Conservation (phyloP, 495 filamentous ascomycete species). For the Neurospora sp. region DNA sequence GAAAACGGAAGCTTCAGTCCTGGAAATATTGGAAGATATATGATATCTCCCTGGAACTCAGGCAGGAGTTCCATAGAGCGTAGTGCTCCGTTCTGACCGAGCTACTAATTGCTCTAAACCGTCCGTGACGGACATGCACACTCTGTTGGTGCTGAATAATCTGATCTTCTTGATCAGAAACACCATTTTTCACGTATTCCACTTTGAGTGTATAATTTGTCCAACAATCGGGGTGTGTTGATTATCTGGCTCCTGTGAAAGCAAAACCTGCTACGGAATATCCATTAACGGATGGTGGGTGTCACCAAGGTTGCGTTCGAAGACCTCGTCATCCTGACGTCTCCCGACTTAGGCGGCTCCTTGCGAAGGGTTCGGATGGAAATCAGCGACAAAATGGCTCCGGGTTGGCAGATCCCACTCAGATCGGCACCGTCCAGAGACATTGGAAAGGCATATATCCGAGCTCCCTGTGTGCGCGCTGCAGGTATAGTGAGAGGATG, state of each 20-base stretch:
- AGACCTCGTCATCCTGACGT: background rate
- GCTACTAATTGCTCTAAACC: background rate
- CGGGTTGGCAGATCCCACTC: slow-evolving; percentile 14
- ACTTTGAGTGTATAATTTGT: background rate
- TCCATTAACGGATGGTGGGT: background rate
- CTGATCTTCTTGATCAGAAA: background rate
- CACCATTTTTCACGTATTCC: background rate
- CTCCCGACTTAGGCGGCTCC: background rate
- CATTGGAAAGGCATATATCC: slow-evolving; percentile 12
- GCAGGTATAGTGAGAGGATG: slow-evolving; percentile 7
- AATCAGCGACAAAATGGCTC: slow-evolving; percentile 3
- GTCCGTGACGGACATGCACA: background rate
- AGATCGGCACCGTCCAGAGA: background rate
- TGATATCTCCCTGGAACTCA: background rate
- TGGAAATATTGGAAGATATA: background rate
- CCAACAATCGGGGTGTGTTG: background rate
- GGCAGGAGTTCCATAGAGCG: background rate
- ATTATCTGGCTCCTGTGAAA: background rate
- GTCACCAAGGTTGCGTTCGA: background rate
- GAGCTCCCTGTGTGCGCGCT: slow-evolving; percentile 4
- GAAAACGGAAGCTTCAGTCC: background rate
- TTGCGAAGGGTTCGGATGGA: background rate
- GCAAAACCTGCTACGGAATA: background rate
- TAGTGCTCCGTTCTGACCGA: background rate
- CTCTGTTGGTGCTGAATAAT: background rate